Percentiles rank a stretch among this genome's conserved stretches.
Conservation (phyloP, 2,329 filamentous ascomycete species). For the Fusarium staphyleae region DNA sequence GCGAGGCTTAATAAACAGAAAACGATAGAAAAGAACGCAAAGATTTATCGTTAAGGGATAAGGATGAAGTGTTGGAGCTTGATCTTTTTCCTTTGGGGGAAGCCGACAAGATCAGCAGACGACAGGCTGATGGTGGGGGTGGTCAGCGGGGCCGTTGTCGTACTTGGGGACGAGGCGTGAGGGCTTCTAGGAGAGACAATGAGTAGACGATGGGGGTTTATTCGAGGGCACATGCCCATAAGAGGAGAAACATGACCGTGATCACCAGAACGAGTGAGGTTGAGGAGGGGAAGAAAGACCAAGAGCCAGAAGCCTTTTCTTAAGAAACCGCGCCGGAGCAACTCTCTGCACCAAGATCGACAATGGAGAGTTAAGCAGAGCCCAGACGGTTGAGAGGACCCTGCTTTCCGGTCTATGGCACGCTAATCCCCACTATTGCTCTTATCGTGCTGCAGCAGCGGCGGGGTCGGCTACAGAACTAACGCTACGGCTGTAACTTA, state of each 20-base stretch:
- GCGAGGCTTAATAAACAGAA: slow-evolving; percentile 2
- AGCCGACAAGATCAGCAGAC: slow-evolving; percentile 39
- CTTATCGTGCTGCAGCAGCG: slow-evolving; percentile 22
- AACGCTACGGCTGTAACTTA: slow-evolving; percentile 11
- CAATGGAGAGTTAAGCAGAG: slow-evolving; percentile 14
- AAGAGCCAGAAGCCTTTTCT: slow-evolving; percentile 15
- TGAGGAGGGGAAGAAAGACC: background rate
- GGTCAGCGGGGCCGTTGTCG: slow-evolving; percentile 36
- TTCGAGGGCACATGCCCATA: slow-evolving; percentile 38
- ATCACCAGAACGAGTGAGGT: slow-evolving; percentile 28
- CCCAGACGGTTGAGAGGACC: slow-evolving; percentile 11
- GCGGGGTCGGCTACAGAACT: slow-evolving; percentile 22
- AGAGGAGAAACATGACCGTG: slow-evolving; percentile 37
- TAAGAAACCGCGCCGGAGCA: slow-evolving; percentile 21
- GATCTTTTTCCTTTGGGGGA: slow-evolving; percentile 22
- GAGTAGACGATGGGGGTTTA: slow-evolving; percentile 11
- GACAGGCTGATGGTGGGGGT: slow-evolving; percentile 33
- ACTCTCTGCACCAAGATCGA: slow-evolving; percentile 11
- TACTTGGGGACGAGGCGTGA: slow-evolving; percentile 20
- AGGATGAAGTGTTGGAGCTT: slow-evolving; percentile 21
- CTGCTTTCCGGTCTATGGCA: slow-evolving; percentile 22
- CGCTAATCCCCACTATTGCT: slow-evolving; percentile 20
- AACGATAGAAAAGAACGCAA: slow-evolving; percentile 13
- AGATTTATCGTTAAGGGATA: slow-evolving; percentile 20
- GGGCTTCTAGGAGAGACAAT: slow-evolving; percentile 14